A percentile compares a stretch with the other conserved stretches of the same genome.
Conservation (phyloP, 305 asterid species). For the Fraxinus latifolia region DNA sequence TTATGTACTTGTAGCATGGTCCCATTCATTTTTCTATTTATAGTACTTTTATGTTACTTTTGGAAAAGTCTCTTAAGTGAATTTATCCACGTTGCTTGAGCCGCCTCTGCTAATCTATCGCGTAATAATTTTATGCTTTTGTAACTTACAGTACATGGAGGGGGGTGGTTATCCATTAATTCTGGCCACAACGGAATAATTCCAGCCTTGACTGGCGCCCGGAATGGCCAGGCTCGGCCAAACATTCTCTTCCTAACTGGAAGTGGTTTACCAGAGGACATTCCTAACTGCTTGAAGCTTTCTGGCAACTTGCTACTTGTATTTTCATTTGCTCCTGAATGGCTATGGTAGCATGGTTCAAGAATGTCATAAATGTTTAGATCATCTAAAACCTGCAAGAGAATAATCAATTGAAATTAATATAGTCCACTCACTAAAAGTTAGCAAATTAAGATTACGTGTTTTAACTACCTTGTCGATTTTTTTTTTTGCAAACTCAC, state of each 20-base stretch:
- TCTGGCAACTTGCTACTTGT: constrained; percentile 28
- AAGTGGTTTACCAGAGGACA: constrained; percentile 39
- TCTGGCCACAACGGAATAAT: constrained; percentile 49
- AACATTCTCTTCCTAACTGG: constrained; percentile 53
- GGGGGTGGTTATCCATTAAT: constrained; percentile 21
- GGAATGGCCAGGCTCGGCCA: constrained; percentile 65
- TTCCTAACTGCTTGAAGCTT: constrained; percentile 52
- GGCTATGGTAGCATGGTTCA: constrained; percentile 52
- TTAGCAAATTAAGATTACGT: not conserved
- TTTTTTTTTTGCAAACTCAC: constrained; percentile 21
- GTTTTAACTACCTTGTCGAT: constrained; percentile 27
- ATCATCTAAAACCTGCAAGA: constrained; percentile 32
- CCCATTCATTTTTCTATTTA: not conserved
- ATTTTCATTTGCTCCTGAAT: constrained; percentile 5
- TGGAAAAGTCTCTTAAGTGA: not conserved
- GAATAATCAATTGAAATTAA: not conserved
- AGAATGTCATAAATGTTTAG: constrained; percentile 45
- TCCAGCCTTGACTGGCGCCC: constrained; percentile 54
- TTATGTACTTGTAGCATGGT: too few species aligned
- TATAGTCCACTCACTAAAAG: not conserved
- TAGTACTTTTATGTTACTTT: not conserved
- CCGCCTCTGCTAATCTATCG: not conserved
- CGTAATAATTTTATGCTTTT: not conserved
- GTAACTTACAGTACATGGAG: constrained; percentile 43
- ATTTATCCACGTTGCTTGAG: not conserved